phyloP scores from a whole-genome alignment of 441 rosid species.

The Aquilaria agallochum region DNA sequence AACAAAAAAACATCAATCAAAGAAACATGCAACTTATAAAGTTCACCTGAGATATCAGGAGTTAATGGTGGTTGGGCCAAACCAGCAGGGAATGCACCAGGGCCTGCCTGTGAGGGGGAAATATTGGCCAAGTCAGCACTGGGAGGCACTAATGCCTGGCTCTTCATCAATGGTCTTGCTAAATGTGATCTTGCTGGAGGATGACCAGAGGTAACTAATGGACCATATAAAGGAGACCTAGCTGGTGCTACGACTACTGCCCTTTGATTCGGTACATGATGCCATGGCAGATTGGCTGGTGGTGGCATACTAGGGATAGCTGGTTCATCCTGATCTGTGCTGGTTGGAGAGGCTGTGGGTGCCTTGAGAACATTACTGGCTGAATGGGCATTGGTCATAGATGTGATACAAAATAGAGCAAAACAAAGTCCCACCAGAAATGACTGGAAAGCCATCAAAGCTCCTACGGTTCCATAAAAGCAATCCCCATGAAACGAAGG shows the following conservation, averaged over 20 bases:
- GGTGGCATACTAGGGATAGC: slow-evolving; percentile 43
- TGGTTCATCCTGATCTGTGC: slow-evolving; percentile 33
- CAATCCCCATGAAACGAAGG: not conserved
- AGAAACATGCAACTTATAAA: slow-evolving; percentile 8
- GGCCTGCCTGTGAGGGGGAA: slow-evolving; percentile 59
- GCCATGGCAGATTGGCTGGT: slow-evolving; percentile 34
- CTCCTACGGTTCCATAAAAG: slow-evolving; percentile 32
- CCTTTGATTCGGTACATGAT: slow-evolving; percentile 33
- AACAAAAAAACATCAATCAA: slow-evolving; percentile 4
- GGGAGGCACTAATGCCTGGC: slow-evolving; percentile 43
- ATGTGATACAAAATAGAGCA: slow-evolving; percentile 31
- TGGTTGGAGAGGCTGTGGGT: slow-evolving; percentile 30
- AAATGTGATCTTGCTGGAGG: slow-evolving; percentile 56
- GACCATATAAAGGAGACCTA: slow-evolving; percentile 52
- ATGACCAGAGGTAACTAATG: slow-evolving; percentile 47
- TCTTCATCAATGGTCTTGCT: slow-evolving; percentile 62
- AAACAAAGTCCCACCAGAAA: slow-evolving; percentile 34
- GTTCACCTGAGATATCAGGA: slow-evolving; percentile 62
- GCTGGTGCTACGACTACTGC: slow-evolving; percentile 38
- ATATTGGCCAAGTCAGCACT: slow-evolving; percentile 53
- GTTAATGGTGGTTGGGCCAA: slow-evolving; percentile 84
- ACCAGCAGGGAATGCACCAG: slow-evolving; percentile 45
- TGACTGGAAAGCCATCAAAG: slow-evolving; percentile 15
- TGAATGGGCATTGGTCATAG: slow-evolving; percentile 32
- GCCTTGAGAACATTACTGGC: slow-evolving; percentile 28